Evolutionary conservation across 805 yeast genomes (phyloP), one percentile per base, ranked within the genome.

Genomic region (Kuraishia borneana): DNA sequence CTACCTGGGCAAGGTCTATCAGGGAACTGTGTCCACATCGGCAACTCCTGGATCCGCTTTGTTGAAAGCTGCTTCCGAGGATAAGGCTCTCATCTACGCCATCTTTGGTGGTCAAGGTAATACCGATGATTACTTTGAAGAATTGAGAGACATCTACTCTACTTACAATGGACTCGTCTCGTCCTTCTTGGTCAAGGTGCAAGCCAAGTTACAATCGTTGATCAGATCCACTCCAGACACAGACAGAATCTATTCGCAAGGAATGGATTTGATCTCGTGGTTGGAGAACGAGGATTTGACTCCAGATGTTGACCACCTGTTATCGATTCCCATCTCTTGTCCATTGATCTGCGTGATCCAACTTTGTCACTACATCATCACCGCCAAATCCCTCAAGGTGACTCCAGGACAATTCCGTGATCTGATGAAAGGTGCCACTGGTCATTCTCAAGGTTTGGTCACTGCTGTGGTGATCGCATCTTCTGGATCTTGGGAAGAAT

Each of bases 51-150:
- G 13, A 16, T 19, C 37, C 14, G 76, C 81, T 34, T 67, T 89
- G 38, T 69, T 85, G 54, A 67, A 75, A 41, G 75, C 82, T 34
- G 72, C 71, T n/a, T 52, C 63, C 34, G 65, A 67, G 38, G 61
- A 67, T 28, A 60, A 68, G 33, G 83, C 88, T 30, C 65, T 68
- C 40, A 59, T 88, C 37, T 75, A 71, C 39, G 95, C 96, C 42
- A 76, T 92, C 46, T 92, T 89, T 50, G 98, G 99, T 56, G 99
- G 99, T 51, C 99, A 92, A 67, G 99, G 99, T 61, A 89, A 85
- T 65, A 79, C 94, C 35, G 97, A 92, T 54, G 96, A 92, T 56
- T 92, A 85, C 66, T 92, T 92, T 48, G 96, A 88, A 56, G 99
- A 92, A 66, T 73, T 92, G 54, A 77, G 95, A 56, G 94, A 85